Conservation (phyloP, 129 eudicot genomes). For the Flaveria bidentis region DNA sequence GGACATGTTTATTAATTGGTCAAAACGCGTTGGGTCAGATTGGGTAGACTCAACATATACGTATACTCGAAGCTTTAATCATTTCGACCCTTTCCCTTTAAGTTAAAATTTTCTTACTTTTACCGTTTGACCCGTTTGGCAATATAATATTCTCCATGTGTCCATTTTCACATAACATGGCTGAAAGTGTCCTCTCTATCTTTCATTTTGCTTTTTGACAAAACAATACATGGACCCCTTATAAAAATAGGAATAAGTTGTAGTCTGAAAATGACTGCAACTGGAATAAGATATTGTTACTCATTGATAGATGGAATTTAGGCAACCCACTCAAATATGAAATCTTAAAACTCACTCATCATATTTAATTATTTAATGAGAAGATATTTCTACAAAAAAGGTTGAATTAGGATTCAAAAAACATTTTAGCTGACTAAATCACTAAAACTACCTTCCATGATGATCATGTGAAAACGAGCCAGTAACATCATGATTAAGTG, state of each 20-base stretch:
- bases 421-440: constrained; percentile 5
- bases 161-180: neutral
- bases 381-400: constrained; percentile 13
- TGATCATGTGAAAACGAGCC: constrained; percentile 21
- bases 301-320: constrained; percentile 17
- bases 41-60: neutral
- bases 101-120: neutral
- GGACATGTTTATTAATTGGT: constrained; percentile 12
- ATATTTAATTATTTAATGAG: constrained; percentile 26
- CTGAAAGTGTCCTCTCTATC: neutral
- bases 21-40: neutral
- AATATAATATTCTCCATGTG: neutral
- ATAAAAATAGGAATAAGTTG: neutral
- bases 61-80: neutral
- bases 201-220: neutral
- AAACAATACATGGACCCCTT: neutral
- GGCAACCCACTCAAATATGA: constrained; percentile 30
- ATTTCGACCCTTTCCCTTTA: neutral
- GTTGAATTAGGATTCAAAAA: constrained; percentile 10
- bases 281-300: constrained; percentile 13
- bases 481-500: constrained; percentile 12
- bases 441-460: constrained; percentile 26
- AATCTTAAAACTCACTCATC: constrained; percentile 30
- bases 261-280: neutral
- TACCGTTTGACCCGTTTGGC: neutral